Evolutionary conservation across 2,329 filamentous ascomycete species (phyloP).

Genomic region (Elsinoe arachidis): DNA sequence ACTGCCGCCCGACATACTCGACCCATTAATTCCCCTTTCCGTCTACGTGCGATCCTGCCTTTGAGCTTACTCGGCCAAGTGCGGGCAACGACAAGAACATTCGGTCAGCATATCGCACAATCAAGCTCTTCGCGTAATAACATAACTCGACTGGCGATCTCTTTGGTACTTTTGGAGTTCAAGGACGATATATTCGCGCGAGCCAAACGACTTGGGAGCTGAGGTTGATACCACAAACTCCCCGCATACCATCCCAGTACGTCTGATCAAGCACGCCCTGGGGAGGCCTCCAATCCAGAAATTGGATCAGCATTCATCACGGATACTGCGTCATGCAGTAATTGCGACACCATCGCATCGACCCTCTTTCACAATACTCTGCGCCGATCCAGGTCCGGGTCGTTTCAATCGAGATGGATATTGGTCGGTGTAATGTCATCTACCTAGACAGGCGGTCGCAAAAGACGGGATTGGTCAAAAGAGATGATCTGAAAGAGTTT

Average conservation of each 20-base stretch:
- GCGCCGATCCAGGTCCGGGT: neutral
- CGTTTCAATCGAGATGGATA: slow-evolving; percentile 28
- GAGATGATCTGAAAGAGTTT: slow-evolving; percentile 31
- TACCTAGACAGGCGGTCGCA: slow-evolving; percentile 35
- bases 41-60: neutral
- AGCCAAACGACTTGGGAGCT: no score
- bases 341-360: neutral
- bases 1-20: neutral
- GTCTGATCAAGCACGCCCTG: neutral
- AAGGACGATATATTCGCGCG: no score
- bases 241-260: neutral
- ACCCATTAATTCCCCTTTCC: neutral
- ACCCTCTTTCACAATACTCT: neutral
- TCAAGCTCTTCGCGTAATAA: neutral
- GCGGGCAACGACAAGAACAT: neutral
- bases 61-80: no score
- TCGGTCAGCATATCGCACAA: neutral
- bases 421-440: slow-evolving; percentile 37
- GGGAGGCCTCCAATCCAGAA: neutral
- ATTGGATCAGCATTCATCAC: neutral
- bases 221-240: neutral
- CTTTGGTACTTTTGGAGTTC: neutral
- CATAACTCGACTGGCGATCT: neutral
- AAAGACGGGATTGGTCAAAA: slow-evolving; percentile 17
- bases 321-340: slow-evolving; percentile 5